Conservation (phyloP, 1,284 basidiomycete species). For the Ustilago tritici region DNA sequence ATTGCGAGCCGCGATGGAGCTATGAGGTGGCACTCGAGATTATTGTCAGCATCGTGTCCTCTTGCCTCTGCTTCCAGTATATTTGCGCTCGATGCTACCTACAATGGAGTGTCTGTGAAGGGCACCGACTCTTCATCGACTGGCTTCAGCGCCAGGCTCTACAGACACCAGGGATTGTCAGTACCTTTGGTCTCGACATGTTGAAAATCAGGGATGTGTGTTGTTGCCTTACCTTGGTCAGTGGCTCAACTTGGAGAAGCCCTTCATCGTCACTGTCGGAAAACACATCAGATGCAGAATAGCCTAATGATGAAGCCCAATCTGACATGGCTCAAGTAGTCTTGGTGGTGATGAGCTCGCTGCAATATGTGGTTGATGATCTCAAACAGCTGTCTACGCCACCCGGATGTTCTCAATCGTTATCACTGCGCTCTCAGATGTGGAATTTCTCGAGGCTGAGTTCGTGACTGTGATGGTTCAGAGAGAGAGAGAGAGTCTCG, state of each 20-base stretch:
- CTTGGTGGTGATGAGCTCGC: background rate
- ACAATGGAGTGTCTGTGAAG: conserved; percentile 52
- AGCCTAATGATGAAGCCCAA: conserved; percentile 34
- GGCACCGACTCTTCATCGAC: conserved; percentile 31
- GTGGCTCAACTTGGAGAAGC: background rate
- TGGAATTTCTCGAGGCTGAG: background rate
- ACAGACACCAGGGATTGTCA: background rate
- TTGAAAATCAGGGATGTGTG: background rate
- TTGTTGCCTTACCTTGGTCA: conserved; percentile 17
- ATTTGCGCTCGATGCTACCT: conserved; percentile 1
- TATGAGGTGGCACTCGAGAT: background rate
- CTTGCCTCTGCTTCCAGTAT: background rate
- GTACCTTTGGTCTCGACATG: background rate
- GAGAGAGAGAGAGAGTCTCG: background rate
- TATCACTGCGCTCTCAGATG: background rate
- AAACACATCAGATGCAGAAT: conserved; percentile 20
- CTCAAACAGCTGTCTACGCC: background rate
- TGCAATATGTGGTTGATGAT: background rate
- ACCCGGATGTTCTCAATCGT: background rate
- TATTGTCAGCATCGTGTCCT: background rate
- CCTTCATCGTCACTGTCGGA: conserved; percentile 23
- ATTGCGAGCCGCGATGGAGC: conserved; percentile 49
- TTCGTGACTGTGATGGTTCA: background rate
- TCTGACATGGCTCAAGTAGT: conserved; percentile 31
- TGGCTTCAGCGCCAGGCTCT: background rate